phyloP scores from a whole-genome alignment of 257 asterid species.

The Rhazya stricta region DNA sequence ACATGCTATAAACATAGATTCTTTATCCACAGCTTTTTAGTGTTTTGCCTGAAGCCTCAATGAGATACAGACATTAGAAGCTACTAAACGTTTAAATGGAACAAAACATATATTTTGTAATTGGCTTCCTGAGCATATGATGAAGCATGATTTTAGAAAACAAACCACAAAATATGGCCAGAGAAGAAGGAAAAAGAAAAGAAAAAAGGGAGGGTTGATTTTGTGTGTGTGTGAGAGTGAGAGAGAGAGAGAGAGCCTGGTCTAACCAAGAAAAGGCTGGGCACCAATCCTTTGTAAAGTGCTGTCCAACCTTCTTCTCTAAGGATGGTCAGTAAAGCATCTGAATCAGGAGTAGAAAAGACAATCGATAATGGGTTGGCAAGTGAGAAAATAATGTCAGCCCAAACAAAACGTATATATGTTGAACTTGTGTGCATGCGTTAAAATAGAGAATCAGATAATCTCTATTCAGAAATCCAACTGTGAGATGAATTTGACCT shows the following conservation, averaged over 20 bases:
- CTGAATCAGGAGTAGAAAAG: constrained; percentile 34
- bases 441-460: neutral
- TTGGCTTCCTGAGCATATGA: neutral
- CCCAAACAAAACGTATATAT: neutral
- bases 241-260: constrained; percentile 18
- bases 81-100: neutral
- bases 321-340: constrained; percentile 82
- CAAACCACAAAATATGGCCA: neutral
- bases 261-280: constrained; percentile 81
- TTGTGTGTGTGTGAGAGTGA: too few relatives aligned
- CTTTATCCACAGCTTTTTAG: neutral
- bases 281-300: constrained; percentile 83
- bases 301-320: constrained; percentile 96
- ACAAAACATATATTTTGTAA: neutral
- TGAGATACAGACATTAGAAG: neutral
- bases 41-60: neutral
- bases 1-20: neutral
- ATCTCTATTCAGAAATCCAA: neutral
- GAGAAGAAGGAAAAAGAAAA: neutral
- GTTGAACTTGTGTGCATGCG: neutral
- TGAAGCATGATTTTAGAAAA: neutral
- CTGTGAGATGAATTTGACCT: neutral
- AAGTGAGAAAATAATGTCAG: constrained; percentile 2
- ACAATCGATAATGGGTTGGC: constrained; percentile 10
- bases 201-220: neutral